Base-by-base conservation (phyloP, 768 basidiomycete genomes). In the Hypsizygus marmoreus region DNA sequence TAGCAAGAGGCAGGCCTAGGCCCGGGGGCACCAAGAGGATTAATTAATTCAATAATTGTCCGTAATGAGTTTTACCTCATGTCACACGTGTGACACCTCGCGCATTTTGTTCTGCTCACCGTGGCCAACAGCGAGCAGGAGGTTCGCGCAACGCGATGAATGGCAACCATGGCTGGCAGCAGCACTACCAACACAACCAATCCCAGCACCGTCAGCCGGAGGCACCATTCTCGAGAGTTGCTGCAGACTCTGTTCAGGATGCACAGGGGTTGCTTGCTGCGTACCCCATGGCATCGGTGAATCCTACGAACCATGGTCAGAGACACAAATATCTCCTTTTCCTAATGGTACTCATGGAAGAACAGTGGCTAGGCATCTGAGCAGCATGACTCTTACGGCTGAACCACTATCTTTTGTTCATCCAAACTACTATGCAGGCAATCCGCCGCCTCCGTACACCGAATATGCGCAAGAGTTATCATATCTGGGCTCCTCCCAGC, bases 281-380 rank as follows among this genome's bases (percentile, higher is more conserved):
- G 25, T 91, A 88, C 62, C 86, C 89, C 29, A 75, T 84, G 57
- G 84, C 84, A 29, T 89, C 88, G 48, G 82, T 84, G 20, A 86
- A 83, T 4, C 87, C 88, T n/a, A 78, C 86, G 6, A 73, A 80
- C 28, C 88, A 91, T 59, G 86, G 89, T 88, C 59, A 50, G 67
- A 55, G 33, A 25, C 34, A 29, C 14, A 9, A 31, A 51, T 23
- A 14, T 23, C 17, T 36, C 12, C 16, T 22, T 35, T 22, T 11
- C 8, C 14, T 22, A 24, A 40, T 52, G 8, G 51, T 6, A 39
- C 49, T 49, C 16, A 57, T 16, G 16, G 3, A 30, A 22, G 4
- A 47, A 35, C 50, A 91, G 89, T 85, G 32, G 74, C 85, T 17
- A 71, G 84, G 23, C 88, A 90, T 66, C 59, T 89, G 17, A 73